Base-by-base conservation (phyloP, 73 alveolate species). In the Chromera velia region DNA sequence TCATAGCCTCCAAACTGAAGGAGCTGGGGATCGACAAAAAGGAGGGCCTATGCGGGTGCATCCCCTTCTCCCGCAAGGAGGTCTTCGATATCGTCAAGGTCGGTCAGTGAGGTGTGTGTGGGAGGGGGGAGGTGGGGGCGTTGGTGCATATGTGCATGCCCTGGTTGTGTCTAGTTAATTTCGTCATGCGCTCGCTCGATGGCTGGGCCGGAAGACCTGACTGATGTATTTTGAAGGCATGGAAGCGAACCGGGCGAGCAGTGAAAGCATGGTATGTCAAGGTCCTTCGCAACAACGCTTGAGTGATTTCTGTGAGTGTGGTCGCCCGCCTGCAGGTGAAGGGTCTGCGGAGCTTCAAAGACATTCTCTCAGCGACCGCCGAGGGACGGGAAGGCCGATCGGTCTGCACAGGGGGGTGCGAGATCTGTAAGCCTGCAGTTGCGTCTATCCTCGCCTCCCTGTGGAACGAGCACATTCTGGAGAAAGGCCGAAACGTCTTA, bases 391-490 rank as follows among this genome's bases (percentile, higher is more conserved):
- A 40, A 40, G 22, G 55, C 55, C 22, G 13, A 40, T 7, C 4
- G 22, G 13, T 4, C 55, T 7, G 13, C 55, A 40, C 55, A 40
- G 4, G 33, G n/a, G 82, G 82, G 28, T 63, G 72, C 67, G 82
- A 75, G 67, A 47, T 55, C 31, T 75, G 82, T 74, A 75, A 75
- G 66, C 82, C 82, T 9, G 66, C 62, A 22, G 67, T 75, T 32
- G 82, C 82, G 10, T 75, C 82, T 28, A 75, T 75, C 65, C 33
- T 75, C 68, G 70, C 82, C 0, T 40, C 65, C 66, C 28, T 75
- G 65, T 75, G 82, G 74, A 63, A 62, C 46, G 34, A 27, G 74
- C 46, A 66, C 34, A 73, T 47, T 6, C 66, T 76, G 62, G 26
- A 7, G 40, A 13, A 18, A 24, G 64, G 82, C 27, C 72, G 72